A percentile compares a stretch with the other conserved stretches of the same genome.
phyloP scores from a whole-genome alignment of 257 asterid genomes.

The Solanum clarkiae region DNA sequence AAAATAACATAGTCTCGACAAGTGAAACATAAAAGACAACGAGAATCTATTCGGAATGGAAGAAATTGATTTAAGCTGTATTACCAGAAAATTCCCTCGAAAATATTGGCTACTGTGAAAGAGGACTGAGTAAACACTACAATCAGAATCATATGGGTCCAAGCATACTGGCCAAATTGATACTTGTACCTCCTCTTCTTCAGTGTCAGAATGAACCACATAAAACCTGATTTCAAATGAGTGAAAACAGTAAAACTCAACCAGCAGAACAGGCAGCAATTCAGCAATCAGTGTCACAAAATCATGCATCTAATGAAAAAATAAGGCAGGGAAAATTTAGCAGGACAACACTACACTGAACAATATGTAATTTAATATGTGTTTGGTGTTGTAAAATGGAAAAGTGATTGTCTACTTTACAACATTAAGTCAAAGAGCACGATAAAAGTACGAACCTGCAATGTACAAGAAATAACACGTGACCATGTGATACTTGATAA shows the following conservation, averaged over 20 bases:
- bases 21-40: not conserved
- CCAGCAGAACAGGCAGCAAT: not conserved
- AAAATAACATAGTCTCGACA: not conserved
- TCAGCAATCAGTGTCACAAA: not conserved
- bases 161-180: constrained; percentile 85
- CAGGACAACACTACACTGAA: not conserved
- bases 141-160: constrained; percentile 82
- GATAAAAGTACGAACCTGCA: constrained; percentile 44
- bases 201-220: constrained; percentile 84
- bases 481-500: constrained; percentile 86
- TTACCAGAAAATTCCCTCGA: constrained; percentile 84
- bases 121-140: constrained; percentile 69
- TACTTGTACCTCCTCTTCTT: constrained; percentile 90
- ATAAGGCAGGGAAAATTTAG: not conserved
- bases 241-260: not conserved
- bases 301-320: not conserved
- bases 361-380: not conserved
- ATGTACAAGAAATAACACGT: constrained; percentile 79
- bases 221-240: constrained; percentile 43
- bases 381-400: not conserved
- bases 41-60: not conserved
- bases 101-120: constrained; percentile 72
- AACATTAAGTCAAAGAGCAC: not conserved
- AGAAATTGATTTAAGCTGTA: not conserved
- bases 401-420: not conserved